A percentile compares a stretch with the other conserved stretches of the same genome.
These are phyloP conservation scores for Cladosporium sp. DNA, from an alignment of 2,329 filamentous ascomycete genomes.

Conservation along the genomic window DNA sequence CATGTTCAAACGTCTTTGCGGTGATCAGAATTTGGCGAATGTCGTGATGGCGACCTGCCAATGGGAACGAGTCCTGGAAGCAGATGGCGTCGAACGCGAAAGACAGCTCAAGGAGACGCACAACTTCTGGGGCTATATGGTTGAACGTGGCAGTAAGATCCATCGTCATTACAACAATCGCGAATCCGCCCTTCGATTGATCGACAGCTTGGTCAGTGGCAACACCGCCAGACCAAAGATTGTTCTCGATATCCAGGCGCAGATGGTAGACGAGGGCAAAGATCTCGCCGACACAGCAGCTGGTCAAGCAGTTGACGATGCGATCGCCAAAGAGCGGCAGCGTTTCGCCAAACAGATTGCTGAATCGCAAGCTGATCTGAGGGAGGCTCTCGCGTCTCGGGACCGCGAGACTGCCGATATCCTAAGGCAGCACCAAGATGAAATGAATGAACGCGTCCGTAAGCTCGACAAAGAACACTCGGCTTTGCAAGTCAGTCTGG, in stretches of 20 bases:
- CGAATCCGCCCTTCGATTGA: constrained; percentile 17
- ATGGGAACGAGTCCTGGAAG: constrained; percentile 31
- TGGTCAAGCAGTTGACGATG: constrained; percentile 6
- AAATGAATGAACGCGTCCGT: constrained; percentile 10
- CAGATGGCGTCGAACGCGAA: constrained; percentile 17
- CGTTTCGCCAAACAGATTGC: constrained; percentile 7
- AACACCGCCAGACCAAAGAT: neutral
- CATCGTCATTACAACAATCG: constrained; percentile 12
- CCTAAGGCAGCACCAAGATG: constrained; percentile 5
- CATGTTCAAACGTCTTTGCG: constrained; percentile 42
- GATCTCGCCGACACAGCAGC: constrained; percentile 17
- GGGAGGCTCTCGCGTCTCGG: constrained; percentile 2
- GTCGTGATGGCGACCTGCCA: constrained; percentile 40
- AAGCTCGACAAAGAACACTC: constrained; percentile 10
- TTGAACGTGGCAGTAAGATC: constrained; percentile 15
- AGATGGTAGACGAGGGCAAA: constrained; percentile 21
- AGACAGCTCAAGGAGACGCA: constrained; percentile 18
- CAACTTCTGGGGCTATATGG: constrained; percentile 21
- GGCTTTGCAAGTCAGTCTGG: constrained; percentile 10
- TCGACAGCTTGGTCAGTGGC: constrained; percentile 12
- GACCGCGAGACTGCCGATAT: constrained; percentile 8
- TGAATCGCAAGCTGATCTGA: constrained; percentile 4
- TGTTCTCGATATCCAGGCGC: constrained; percentile 18
- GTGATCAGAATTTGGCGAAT: constrained; percentile 34
- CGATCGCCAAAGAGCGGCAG: constrained; percentile 2